These are phyloP conservation scores for Thalassiosira mediterranea DNA, from an alignment of 352 stramenopile genomes.

Conservation along the genomic window DNA sequence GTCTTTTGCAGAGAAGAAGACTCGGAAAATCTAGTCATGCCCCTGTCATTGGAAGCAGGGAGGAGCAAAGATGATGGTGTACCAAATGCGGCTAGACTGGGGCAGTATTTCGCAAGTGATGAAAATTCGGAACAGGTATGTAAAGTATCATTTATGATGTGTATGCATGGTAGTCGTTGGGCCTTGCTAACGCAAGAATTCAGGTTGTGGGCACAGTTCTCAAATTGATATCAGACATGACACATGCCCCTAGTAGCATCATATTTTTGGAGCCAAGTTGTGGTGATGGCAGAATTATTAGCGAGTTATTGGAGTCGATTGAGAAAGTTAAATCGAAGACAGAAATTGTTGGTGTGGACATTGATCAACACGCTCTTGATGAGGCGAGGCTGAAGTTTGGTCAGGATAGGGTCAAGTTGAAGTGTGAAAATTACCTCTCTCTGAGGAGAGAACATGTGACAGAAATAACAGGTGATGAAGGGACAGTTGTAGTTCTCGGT, in stretches of 20 bases:
- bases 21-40: constrained; percentile 17
- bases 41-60: not conserved
- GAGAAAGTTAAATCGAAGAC: not conserved
- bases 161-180: too few species aligned
- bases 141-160: too few species aligned
- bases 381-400: constrained; percentile 13
- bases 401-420: constrained; percentile 7
- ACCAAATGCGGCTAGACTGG: constrained; percentile 27
- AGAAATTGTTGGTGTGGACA: constrained; percentile 27
- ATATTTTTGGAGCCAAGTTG: constrained; percentile 40
- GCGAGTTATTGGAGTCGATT: constrained; percentile 10
- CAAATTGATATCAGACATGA: constrained; percentile 1
- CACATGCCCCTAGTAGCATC: not conserved
- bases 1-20: constrained; percentile 37
- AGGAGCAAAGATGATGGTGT: not conserved
- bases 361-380: constrained; percentile 31
- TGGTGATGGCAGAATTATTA: constrained; percentile 37
- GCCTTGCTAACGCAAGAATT: too few species aligned
- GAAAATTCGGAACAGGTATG: too few species aligned
- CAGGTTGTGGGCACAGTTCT: constrained; percentile 24
- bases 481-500: constrained; percentile 20
- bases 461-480: constrained; percentile 11
- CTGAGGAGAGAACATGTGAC: constrained; percentile 14
- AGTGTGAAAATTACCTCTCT: constrained; percentile 33
- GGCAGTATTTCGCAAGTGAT: constrained; percentile 47